Conservation (phyloP, 495 filamentous ascomycete genomes). For the Neurospora intermedia region DNA sequence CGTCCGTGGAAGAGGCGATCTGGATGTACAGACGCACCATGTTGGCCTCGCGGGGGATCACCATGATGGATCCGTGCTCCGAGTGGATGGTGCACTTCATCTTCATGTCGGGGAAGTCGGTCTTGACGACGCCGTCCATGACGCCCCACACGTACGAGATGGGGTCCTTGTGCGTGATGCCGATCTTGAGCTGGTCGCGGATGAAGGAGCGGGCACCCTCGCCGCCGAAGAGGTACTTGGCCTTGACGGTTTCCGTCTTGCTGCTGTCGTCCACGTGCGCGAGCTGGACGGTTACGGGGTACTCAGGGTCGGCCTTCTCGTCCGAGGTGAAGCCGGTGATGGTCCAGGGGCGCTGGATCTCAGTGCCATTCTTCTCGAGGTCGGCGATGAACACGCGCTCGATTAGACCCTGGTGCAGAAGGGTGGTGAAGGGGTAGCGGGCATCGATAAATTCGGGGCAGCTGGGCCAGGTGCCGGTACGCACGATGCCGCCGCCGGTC, state of each 20-base stretch:
- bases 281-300: slow-evolving; percentile 54
- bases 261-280: slow-evolving; percentile 70
- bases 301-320: slow-evolving; percentile 45
- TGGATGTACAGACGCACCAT: slow-evolving; percentile 72
- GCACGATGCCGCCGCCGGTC: slow-evolving; percentile 44
- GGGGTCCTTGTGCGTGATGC: slow-evolving; percentile 48
- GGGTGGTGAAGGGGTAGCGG: slow-evolving; percentile 63
- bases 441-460: slow-evolving; percentile 68
- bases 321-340: slow-evolving; percentile 54
- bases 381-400: slow-evolving; percentile 63
- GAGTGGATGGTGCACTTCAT: slow-evolving; percentile 84
- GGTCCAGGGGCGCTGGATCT: slow-evolving; percentile 50
- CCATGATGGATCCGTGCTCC: slow-evolving; percentile 59
- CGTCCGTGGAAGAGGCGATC: slow-evolving; percentile 54
- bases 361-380: slow-evolving; percentile 45
- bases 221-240: slow-evolving; percentile 51
- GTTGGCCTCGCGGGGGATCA: slow-evolving; percentile 63
- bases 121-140: slow-evolving; percentile 64
- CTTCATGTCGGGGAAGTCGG: slow-evolving; percentile 70
- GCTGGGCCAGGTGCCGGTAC: slow-evolving; percentile 59
- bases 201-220: slow-evolving; percentile 51
- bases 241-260: slow-evolving; percentile 41
- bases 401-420: slow-evolving; percentile 66
- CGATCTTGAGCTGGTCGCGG: slow-evolving; percentile 51
- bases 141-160: slow-evolving; percentile 67